A percentile compares a stretch with the other conserved stretches of the same genome.
phyloP scores from a whole-genome alignment of 2,329 filamentous ascomycete species.

The Juglanconis oblonga region DNA sequence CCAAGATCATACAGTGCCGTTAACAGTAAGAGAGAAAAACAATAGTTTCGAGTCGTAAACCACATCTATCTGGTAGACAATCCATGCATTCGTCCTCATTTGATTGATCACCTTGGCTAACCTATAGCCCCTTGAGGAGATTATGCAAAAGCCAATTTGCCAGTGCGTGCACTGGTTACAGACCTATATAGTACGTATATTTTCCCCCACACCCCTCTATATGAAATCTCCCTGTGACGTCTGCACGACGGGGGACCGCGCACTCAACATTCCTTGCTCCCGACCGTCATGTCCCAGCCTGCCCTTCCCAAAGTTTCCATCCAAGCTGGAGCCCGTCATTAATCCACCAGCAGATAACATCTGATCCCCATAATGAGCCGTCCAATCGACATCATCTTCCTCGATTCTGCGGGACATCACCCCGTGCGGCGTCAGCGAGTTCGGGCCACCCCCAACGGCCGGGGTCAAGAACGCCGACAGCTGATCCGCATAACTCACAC shows the following conservation, averaged over 20 bases:
- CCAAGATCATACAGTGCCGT: no score
- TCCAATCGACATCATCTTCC: slow-evolving; percentile 9
- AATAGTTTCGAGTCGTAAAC: no score
- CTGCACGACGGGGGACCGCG: background rate
- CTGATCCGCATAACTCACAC: slow-evolving; percentile 14
- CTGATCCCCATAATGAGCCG: background rate
- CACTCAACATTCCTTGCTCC: background rate
- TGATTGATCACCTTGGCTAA: no score
- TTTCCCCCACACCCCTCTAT: background rate
- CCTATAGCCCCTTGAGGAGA: no score
- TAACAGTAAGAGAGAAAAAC: no score
- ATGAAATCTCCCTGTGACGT: background rate
- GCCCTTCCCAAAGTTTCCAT: background rate
- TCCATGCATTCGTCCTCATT: no score
- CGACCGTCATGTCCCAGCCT: background rate
- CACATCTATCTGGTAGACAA: no score
- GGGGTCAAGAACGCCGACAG: slow-evolving; percentile 18
- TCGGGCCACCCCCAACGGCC: background rate
- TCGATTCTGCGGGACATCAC: background rate
- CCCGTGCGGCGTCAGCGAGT: background rate
- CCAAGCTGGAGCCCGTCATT: background rate
- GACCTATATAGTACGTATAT: background rate
- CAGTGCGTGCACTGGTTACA: no score
- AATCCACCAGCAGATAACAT: background rate
- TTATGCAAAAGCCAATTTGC: no score